A percentile compares a stretch with the other conserved stretches of the same genome.
Evolutionary conservation across 371 early-diverging fungal species (phyloP).

Genomic region (Lichtheimia ornata): DNA sequence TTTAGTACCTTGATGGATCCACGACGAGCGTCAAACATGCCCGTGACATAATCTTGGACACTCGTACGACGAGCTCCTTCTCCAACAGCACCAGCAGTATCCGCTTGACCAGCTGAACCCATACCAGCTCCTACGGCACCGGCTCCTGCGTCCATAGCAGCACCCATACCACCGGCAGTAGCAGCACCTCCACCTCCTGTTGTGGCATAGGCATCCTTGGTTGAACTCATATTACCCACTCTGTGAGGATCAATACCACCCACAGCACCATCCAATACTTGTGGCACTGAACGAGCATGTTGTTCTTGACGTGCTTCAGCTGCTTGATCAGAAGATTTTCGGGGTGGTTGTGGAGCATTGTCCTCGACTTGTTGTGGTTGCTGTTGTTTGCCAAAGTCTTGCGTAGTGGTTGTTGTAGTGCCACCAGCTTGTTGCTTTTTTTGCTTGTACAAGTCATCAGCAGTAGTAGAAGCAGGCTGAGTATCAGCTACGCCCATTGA

Average conservation of each 20-base stretch:
- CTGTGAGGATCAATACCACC: neutral
- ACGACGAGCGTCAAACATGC: slow-evolving; percentile 9
- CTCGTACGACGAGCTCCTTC: neutral
- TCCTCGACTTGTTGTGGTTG: neutral
- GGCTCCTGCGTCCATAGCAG: neutral
- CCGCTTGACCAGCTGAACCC: neutral
- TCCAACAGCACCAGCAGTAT: neutral
- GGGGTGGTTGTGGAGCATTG: neutral
- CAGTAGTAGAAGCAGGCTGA: slow-evolving; percentile 2
- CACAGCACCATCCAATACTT: slow-evolving; percentile 3
- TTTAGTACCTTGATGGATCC: slow-evolving; percentile 9
- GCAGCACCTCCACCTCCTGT: neutral
- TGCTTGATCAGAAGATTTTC: neutral
- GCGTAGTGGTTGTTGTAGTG: neutral
- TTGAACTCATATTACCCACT: slow-evolving; percentile 1
- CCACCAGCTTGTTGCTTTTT: neutral
- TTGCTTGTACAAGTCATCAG: neutral
- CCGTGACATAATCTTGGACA: slow-evolving; percentile 8
- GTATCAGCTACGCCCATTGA: neutral
- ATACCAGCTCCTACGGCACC: neutral
- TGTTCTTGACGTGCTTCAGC: neutral
- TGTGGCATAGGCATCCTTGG: neutral
- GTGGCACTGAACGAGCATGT: neutral
- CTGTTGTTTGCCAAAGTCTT: neutral
- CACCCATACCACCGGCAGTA: neutral